Evolutionary conservation across 768 basidiomycete genomes (phyloP), one percentile per base, ranked within the genome.

Genomic region (Suillus clintonianus): DNA sequence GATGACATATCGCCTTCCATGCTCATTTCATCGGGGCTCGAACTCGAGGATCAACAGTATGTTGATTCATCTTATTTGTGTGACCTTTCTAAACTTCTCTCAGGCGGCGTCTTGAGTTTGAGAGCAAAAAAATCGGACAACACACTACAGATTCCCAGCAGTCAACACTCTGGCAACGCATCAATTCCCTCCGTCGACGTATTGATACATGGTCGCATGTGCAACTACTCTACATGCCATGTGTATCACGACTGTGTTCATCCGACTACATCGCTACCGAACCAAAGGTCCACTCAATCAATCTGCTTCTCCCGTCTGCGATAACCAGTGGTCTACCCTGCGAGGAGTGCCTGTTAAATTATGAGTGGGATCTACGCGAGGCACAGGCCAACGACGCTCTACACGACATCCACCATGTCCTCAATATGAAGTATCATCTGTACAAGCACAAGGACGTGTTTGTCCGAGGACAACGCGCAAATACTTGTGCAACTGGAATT

Each of bases 141-240:
- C 70, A 75, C 61, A 59, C 76, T 13, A 78, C 75, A 1, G 62
- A 68, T 39, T 67, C 70, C 9, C 76, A 80, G 58, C 62, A 65
- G 10, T 60, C 71, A 13, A 76, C 75, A 51, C n/a, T 78, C 2
- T 60, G 71, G n/a, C 72, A 75, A 61, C 68, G 68, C 0, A 64
- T 65, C 0, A 72, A 70, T 48, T 27, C 59, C 2, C 63, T 79
- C 0, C 61, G 54, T 24, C 61, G 69, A 14, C 63, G 67, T 24
- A 74, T 78, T 27, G 68, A 75, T 27, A 67, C 71, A 0, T 78
- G 77, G 76, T 48, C 54, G 5, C 42, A 15, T 1, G 63, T 74
- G 15, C 77, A 77, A 55, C 60, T 65, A 5, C 60, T 77, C 0
- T 77, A 78, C 37, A 76, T 76, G 34, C 77, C 76, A 11, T 27